Evolutionary conservation across 75 land plant genomes (phyloP), one percentile per base, ranked within the genome.

Genomic region (Pinus albicaulis): DNA sequence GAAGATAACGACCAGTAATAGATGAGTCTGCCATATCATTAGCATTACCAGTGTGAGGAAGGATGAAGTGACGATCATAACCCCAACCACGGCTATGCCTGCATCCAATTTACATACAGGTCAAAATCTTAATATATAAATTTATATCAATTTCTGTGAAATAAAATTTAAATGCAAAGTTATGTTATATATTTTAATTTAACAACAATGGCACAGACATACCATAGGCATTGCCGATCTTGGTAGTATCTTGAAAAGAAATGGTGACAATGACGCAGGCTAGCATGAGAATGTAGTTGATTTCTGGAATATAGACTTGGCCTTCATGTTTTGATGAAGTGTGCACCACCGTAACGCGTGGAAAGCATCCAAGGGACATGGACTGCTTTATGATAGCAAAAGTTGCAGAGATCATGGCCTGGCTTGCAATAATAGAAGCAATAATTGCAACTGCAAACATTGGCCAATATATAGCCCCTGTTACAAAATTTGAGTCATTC

Each of bases 181-280:
- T 38, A 38, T 38, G 5, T 38, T 38, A 5, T 38, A 38, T 38
- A 38, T 5, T 6, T 38, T 38, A 5, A 38, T 38, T 38, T 38
- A 38, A 38, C 41, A 38, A 6, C 41, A 38, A 48, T 10, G 3
- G 0, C 11, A 2, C 38, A 28, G 28, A 25, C 16, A 14, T 81
- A 88, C 93, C 91, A 65, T 91, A 91, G 22, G 93, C 93, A 75
- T 91, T 80, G 31, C 85, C 91, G 20, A 91, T 80, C 15, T 82
- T 76, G 24, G 85, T 79, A 14, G 93, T 91, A 38, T 73, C 68
- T 56, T 75, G 78, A 81, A 91, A 89, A 7, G 41, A 69, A n/a
- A 63, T 72, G 10, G 82, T 80, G 59, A 90, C 79, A 5, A 86
- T 20, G 2, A 90, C 77, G 48, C 86, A 88, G 26, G 86, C 75